Conservation (phyloP, 192 early-diverging fungal genomes). For the Rhizophagus prolifer region DNA sequence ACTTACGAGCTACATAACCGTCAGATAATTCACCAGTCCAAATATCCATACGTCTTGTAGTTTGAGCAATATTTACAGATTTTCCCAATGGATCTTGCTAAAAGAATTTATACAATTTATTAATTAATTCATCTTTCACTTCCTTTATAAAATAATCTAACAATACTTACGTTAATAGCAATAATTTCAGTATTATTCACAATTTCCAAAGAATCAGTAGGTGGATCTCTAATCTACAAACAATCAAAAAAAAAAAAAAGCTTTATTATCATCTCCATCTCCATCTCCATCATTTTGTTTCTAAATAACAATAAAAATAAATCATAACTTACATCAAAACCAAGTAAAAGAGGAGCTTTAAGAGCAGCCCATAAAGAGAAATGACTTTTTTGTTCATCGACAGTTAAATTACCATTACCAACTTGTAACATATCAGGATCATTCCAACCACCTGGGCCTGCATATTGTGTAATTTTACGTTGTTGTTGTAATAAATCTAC, state of each 20-base stretch:
- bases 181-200: constrained; percentile 52
- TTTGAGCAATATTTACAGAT: constrained; percentile 1
- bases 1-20: constrained; percentile 10
- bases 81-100: constrained; percentile 55
- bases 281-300: no score
- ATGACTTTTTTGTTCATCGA: constrained; percentile 30
- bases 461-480: constrained; percentile 19
- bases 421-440: constrained; percentile 61
- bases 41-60: background rate
- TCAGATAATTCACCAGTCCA: constrained; percentile 11
- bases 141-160: background rate
- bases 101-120: background rate
- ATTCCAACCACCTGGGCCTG: constrained; percentile 48
- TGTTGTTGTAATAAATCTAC: background rate
- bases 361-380: constrained; percentile 53
- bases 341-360: constrained; percentile 60
- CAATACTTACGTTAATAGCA: constrained; percentile 41
- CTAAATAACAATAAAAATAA: no score
- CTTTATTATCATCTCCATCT: background rate
- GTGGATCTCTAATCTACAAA: constrained; percentile 31
- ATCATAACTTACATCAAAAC: constrained; percentile 43
- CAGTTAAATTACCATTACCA: constrained; percentile 50
- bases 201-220: constrained; percentile 34
- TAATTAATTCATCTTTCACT: background rate
- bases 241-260: background rate